These are phyloP conservation scores for Starmerella stigmatis DNA, from an alignment of 805 yeast genomes.

Conservation along the genomic window DNA sequence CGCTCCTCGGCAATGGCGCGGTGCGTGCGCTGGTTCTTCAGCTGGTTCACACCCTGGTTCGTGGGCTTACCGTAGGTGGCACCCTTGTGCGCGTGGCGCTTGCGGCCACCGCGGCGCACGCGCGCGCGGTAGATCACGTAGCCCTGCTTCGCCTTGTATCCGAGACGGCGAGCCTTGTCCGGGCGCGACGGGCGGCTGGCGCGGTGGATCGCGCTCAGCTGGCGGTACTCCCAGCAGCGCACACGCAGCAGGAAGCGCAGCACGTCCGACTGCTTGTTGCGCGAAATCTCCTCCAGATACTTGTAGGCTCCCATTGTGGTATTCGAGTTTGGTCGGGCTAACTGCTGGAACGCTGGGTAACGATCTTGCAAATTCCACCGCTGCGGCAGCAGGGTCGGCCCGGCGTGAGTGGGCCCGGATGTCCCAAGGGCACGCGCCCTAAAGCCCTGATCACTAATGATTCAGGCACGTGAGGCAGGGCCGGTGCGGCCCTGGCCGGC, in stretches of 20 bases:
- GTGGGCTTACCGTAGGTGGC: conserved; percentile 99
- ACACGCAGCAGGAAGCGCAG: conserved; percentile 97
- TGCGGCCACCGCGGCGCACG: conserved; percentile 99
- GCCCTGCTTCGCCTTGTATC: conserved; percentile 99
- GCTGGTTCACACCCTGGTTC: conserved; percentile 99
- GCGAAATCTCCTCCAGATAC: conserved; percentile 96
- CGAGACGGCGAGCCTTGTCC: conserved; percentile 99
- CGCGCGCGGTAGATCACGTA: conserved; percentile 97
- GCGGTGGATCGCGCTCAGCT: conserved; percentile 96
- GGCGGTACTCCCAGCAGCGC: conserved; percentile 99
- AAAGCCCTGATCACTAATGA: not conserved
- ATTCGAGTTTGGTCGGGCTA: not conserved
- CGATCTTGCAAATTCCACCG: conserved; percentile 2
- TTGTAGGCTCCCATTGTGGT: conserved; percentile 93
- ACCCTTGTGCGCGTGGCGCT: conserved; percentile 99
- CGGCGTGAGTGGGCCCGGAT: not conserved
- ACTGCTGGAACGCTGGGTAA: not conserved
- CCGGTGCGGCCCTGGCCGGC: not conserved
- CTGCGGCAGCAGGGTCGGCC: not conserved
- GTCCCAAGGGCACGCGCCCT: conserved; percentile 2
- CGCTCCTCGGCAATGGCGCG: conserved; percentile 99
- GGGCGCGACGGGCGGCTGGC: conserved; percentile 98
- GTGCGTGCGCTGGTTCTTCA: conserved; percentile 97
- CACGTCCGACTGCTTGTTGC: conserved; percentile 99
- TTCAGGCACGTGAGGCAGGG: not conserved